phyloP scores from a whole-genome alignment of 2,329 filamentous ascomycete genomes.

The Aureobasidium sp. region DNA sequence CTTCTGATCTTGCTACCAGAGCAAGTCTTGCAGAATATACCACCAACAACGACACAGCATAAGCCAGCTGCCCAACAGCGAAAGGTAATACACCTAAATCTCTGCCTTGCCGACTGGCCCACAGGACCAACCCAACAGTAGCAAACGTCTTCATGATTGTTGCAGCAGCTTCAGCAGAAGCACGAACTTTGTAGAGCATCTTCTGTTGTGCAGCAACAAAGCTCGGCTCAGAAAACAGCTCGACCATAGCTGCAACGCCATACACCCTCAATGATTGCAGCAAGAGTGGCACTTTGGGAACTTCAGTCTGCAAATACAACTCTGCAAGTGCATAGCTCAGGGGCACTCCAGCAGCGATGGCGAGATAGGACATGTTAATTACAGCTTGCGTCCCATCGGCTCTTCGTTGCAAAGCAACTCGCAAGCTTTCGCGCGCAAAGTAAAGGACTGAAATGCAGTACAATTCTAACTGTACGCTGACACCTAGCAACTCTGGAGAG shows the following conservation, averaged over 20 bases:
- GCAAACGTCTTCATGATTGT: slow-evolving; percentile 69
- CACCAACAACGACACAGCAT: slow-evolving; percentile 59
- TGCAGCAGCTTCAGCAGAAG: slow-evolving; percentile 73
- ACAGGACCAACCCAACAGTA: slow-evolving; percentile 65
- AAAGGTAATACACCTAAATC: slow-evolving; percentile 78
- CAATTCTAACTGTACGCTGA: slow-evolving; percentile 84
- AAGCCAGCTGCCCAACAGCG: slow-evolving; percentile 75
- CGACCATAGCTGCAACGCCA: slow-evolving; percentile 55
- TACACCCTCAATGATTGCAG: slow-evolving; percentile 48
- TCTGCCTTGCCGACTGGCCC: slow-evolving; percentile 45
- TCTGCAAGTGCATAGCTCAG: slow-evolving; percentile 58
- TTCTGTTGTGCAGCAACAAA: slow-evolving; percentile 83
- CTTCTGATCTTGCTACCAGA: slow-evolving; percentile 46
- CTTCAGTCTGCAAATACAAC: slow-evolving; percentile 55
- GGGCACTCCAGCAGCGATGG: slow-evolving; percentile 59
- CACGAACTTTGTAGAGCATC: slow-evolving; percentile 71
- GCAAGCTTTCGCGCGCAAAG: slow-evolving; percentile 84
- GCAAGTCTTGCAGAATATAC: slow-evolving; percentile 63
- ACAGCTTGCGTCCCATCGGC: slow-evolving; percentile 59
- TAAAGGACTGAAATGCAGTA: slow-evolving; percentile 91
- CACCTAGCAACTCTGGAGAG: slow-evolving; percentile 74
- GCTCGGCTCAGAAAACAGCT: slow-evolving; percentile 78
- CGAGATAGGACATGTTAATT: slow-evolving; percentile 81
- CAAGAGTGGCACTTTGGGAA: slow-evolving; percentile 57
- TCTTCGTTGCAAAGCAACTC: slow-evolving; percentile 79